Evolutionary conservation across 768 basidiomycete genomes (phyloP).

Genomic region (Amanita polypyramis): DNA sequence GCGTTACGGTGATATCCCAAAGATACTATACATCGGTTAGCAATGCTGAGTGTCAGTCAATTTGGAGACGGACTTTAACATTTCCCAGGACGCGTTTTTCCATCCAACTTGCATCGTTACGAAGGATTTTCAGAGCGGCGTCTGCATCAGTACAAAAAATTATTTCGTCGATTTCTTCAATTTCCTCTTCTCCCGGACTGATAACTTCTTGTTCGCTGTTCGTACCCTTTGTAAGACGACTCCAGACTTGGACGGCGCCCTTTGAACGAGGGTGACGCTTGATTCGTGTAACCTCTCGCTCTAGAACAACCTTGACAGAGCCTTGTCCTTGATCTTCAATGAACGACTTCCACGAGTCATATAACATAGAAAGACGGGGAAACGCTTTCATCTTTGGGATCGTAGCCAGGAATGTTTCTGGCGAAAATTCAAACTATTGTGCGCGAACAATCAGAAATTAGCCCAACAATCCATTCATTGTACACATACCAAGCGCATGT

Average conservation of each 20-base stretch:
- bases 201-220: conserved; percentile 18
- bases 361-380: conserved; percentile 18
- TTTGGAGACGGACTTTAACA: conserved; percentile 14
- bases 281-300: conserved; percentile 19
- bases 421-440: conserved; percentile 21
- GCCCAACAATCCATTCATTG: background rate
- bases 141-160: conserved; percentile 21
- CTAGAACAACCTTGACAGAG: conserved; percentile 15
- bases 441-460: background rate
- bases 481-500: conserved; percentile 20
- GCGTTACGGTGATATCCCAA: conserved; percentile 40
- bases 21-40: conserved; percentile 18
- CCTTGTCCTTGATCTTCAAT: conserved; percentile 18
- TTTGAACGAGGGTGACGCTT: conserved; percentile 12
- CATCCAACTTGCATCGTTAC: conserved; percentile 17
- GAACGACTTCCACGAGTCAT: conserved; percentile 16
- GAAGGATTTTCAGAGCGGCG: conserved; percentile 16
- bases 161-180: conserved; percentile 18
- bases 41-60: background rate
- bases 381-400: conserved; percentile 22
- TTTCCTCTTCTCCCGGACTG: conserved; percentile 17
- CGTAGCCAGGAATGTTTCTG: conserved; percentile 19
- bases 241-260: conserved; percentile 17
- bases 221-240: conserved; percentile 18
- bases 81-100: conserved; percentile 21